A percentile compares a stretch with the other conserved stretches of the same genome.
phyloP scores from a whole-genome alignment of 345 rosid species.

The Brassica nigra region DNA sequence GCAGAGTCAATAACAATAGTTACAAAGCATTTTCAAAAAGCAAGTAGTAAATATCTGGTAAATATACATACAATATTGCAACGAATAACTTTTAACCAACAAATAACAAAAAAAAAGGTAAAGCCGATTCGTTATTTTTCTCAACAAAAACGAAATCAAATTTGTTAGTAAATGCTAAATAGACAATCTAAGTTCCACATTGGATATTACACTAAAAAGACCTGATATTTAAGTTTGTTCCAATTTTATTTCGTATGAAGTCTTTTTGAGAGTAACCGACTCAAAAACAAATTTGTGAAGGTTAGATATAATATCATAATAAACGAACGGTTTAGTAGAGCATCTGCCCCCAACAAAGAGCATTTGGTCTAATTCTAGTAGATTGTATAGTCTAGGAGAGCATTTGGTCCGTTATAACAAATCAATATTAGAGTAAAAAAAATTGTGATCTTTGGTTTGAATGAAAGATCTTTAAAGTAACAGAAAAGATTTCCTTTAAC shows the following conservation, averaged over 20 bases:
- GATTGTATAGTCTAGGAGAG: not conserved
- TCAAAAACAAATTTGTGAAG: not conserved
- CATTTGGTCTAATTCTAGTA: too few species aligned
- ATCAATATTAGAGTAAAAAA: too few species aligned
- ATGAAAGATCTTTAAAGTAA: not conserved
- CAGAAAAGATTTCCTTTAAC: not conserved
- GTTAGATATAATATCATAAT: too few species aligned
- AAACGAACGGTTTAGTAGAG: too few species aligned
- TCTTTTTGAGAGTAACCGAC: not conserved
- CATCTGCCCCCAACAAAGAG: too few species aligned
- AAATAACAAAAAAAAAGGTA: not conserved
- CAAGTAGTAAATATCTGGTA: not conserved
- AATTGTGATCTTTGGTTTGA: not conserved
- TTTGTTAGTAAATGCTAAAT: too few species aligned
- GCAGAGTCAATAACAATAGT: not conserved
- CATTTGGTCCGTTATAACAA: not conserved
- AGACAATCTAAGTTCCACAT: not conserved
- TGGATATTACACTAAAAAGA: not conserved
- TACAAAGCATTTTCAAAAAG: not conserved
- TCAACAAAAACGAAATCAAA: not conserved
- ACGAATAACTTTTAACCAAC: not conserved
- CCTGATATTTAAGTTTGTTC: not conserved
- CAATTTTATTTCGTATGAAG: not conserved
- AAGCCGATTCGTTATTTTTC: not conserved
- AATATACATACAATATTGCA: not conserved